These are phyloP conservation scores for Beta corolliflora DNA, from an alignment of 179 eudicot genomes.

Conservation along the genomic window DNA sequence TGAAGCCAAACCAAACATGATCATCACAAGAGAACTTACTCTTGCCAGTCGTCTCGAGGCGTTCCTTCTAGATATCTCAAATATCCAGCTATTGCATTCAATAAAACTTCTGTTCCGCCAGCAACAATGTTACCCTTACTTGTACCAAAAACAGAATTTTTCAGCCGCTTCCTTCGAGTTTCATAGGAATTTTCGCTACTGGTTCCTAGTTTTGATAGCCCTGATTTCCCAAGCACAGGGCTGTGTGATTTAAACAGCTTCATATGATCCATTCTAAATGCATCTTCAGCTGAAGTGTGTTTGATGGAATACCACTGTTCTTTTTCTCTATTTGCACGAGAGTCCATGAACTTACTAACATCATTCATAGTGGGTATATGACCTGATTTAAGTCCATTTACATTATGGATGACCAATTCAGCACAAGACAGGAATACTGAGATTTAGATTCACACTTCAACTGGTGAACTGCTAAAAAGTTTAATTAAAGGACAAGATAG, in stretches of 20 bases:
- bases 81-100: conserved; percentile 89
- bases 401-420: background rate
- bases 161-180: conserved; percentile 38
- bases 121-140: conserved; percentile 66
- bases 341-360: conserved; percentile 46
- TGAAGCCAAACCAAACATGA: background rate
- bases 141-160: conserved; percentile 62
- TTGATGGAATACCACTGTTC: conserved; percentile 54
- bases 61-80: conserved; percentile 89
- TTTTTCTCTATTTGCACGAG: conserved; percentile 33
- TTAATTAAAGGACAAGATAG: conserved; percentile 4
- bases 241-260: conserved; percentile 28
- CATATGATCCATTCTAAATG: conserved; percentile 43
- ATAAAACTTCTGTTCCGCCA: conserved; percentile 69
- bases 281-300: conserved; percentile 57
- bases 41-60: conserved; percentile 84
- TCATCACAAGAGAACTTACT: conserved; percentile 55
- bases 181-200: conserved; percentile 28
- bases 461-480: background rate
- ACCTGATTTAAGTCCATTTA: conserved; percentile 33
- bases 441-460: background rate
- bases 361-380: conserved; percentile 38
- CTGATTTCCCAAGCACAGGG: conserved; percentile 27
- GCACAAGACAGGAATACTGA: background rate
- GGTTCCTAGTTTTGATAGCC: conserved; percentile 25